phyloP scores from a whole-genome alignment of 805 yeast species.

The Monosporozyma solicola region DNA sequence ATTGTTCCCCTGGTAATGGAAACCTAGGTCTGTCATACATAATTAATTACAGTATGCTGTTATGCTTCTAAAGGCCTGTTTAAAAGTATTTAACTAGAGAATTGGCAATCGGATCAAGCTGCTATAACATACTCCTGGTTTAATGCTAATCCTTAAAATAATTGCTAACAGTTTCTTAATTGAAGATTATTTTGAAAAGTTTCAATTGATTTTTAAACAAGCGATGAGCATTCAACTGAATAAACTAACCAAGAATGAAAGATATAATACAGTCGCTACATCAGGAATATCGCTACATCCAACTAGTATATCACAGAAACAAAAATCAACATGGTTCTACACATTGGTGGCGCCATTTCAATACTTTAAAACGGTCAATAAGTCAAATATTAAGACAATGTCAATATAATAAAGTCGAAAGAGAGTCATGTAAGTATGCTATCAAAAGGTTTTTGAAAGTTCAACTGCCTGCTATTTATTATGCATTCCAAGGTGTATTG shows the following conservation, averaged over 20 bases:
- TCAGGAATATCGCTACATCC: conserved; percentile 51
- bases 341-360: conserved; percentile 68
- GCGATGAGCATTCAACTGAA: background rate
- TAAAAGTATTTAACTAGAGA: too few species aligned
- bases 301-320: conserved; percentile 60
- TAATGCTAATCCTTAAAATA: too few species aligned
- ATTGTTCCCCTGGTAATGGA: background rate
- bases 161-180: background rate
- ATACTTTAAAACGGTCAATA: conserved; percentile 50
- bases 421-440: background rate
- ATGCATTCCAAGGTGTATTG: conserved; percentile 56
- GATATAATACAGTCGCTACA: background rate
- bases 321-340: conserved; percentile 67
- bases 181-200: background rate
- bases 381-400: conserved; percentile 7
- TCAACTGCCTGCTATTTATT: conserved; percentile 43
- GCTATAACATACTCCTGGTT: too few species aligned
- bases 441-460: conserved; percentile 24
- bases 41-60: background rate
- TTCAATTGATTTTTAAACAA: background rate
- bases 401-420: background rate
- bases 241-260: background rate
- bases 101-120: too few species aligned
- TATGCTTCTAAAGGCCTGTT: too few species aligned
- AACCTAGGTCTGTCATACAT: background rate